Base-by-base conservation (phyloP, 2,329 filamentous ascomycete species). In the Endothia cerciana region DNA sequence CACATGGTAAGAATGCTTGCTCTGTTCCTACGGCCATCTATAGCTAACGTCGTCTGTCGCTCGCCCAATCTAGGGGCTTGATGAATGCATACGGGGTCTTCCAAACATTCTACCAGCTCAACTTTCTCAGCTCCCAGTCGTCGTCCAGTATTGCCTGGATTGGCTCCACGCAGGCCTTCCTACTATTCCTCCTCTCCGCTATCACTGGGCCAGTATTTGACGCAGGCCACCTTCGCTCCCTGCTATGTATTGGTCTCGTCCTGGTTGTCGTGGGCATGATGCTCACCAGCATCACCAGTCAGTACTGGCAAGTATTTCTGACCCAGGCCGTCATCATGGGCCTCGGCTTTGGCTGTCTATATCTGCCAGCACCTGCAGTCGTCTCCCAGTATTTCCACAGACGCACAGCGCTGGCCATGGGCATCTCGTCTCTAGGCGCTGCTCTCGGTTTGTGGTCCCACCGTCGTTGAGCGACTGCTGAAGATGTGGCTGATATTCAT, bases 101-200 rank as follows among this genome's bases (percentile, higher is more conserved):
- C 71, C 79, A 82, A 68, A 78, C 77, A 11, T 82, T 78, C 71
- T 81, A 81, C 67, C 75, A 79, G 68, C 70, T 72, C 1, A 69
- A 72, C 1, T 72, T 78, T 8, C 74, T 80, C 17, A 66, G 62
- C 10, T 45, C 66, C n/a, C 68, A 70, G 38, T 75, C 75, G 6
- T 70, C 79, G 1, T 80, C 78, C 2, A 70, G 72, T 58, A 81
- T 83, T 55, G 79, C 79, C 4, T 82, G 80, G 79, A 80, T 82
- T 55, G 79, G 79, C 1, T 77, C 79, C 17, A 70, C 81, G 19
- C 80, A 82, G 68, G 72, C 73, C 17, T 78, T 78, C 43, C 73
- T 81, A n/a, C 70, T 82, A 30, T 74, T 81, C 67, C 72, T 80
- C 28, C 72, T 77, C 11, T 78, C 78, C n/a, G 70, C 77, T 57